A percentile compares a stretch with the other conserved stretches of the same genome.
These are phyloP conservation scores for Dactylis glomerata DNA, from an alignment of 176 grass and related monocot genomes.

Conservation along the genomic window DNA sequence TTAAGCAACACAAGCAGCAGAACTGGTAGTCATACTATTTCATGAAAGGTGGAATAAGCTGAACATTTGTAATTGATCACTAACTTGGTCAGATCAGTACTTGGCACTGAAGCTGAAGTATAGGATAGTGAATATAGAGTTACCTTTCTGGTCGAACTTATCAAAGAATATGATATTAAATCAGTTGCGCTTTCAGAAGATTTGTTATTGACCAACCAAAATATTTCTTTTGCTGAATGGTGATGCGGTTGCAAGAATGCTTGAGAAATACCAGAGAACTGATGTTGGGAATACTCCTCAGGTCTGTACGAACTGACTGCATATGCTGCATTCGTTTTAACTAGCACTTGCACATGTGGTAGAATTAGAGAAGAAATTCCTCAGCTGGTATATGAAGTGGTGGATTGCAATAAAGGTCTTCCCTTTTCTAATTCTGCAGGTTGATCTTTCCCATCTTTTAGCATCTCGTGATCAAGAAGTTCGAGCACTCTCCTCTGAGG, in stretches of 20 bases:
- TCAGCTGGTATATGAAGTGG: constrained; percentile 16
- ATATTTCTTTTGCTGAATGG: constrained; percentile 42
- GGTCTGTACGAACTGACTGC: constrained; percentile 38
- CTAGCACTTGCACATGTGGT: neutral
- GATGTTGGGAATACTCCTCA: constrained; percentile 84
- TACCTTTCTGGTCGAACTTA: constrained; percentile 5
- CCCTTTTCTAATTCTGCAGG: constrained; percentile 54
- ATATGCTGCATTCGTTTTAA: neutral
- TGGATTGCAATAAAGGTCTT: neutral
- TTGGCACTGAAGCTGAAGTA: neutral
- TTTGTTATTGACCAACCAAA: neutral
- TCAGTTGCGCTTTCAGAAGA: neutral
- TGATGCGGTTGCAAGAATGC: constrained; percentile 93
- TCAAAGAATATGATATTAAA: neutral
- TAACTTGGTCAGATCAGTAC: neutral
- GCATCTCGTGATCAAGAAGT: constrained; percentile 98
- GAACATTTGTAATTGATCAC: neutral
- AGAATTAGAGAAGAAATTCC: neutral
- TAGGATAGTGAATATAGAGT: neutral
- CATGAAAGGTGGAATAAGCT: neutral
- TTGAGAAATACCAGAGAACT: constrained; percentile 97
- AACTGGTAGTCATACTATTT: constrained; percentile 18
- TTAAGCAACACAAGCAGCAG: no score
- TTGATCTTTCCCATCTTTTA: constrained; percentile 93
- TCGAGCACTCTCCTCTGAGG: constrained; percentile 83